phyloP scores from a whole-genome alignment of 1,284 basidiomycete species.

The Ustilago sp. region DNA sequence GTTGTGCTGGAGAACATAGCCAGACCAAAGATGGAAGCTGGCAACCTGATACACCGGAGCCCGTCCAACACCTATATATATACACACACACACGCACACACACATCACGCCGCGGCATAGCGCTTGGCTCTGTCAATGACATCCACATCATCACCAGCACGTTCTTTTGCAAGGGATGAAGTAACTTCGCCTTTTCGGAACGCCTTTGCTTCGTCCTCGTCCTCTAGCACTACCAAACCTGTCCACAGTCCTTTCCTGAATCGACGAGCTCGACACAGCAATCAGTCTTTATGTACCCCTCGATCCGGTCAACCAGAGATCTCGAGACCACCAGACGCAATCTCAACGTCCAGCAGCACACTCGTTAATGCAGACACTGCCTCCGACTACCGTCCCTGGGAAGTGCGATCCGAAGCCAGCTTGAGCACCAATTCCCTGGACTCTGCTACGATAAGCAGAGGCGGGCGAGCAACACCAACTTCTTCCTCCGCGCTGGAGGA shows the following conservation, averaged over 20 bases:
- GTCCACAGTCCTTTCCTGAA: conserved; percentile 35
- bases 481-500: conserved; percentile 26
- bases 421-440: conserved; percentile 18
- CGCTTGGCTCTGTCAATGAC: conserved; percentile 16
- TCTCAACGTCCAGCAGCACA: conserved; percentile 52
- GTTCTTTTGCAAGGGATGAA: conserved; percentile 35
- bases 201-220: conserved; percentile 38
- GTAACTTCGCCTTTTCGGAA: conserved; percentile 31
- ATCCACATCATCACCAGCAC: conserved; percentile 29
- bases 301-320: not conserved
- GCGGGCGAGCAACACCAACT: conserved; percentile 17
- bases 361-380: conserved; percentile 47
- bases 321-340: conserved; percentile 34
- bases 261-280: conserved; percentile 7
- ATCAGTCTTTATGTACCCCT: not conserved
- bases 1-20: not conserved
- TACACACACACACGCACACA: not conserved
- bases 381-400: conserved; percentile 41
- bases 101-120: not conserved
- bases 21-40: conserved; percentile 17
- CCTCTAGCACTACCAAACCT: conserved; percentile 10
- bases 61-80: not conserved
- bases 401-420: conserved; percentile 33
- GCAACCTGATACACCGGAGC: not conserved
- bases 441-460: conserved; percentile 15